These are phyloP conservation scores for Diutina neorugosa DNA, from an alignment of 1,139 yeast species.

Conservation along the genomic window DNA sequence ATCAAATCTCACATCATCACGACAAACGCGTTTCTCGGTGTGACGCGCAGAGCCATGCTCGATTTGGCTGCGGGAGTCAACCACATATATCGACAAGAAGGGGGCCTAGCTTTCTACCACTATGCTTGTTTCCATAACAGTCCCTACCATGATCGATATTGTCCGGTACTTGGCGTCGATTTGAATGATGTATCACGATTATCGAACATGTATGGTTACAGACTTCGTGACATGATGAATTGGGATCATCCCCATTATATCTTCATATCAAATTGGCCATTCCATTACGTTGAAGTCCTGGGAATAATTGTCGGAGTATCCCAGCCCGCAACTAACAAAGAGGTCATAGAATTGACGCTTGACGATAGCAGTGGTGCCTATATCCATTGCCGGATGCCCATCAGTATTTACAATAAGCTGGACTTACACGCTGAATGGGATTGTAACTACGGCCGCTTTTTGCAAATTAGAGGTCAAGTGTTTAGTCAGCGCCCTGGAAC, in stretches of 20 bases:
- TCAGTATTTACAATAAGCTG: background rate
- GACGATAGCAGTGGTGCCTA: constrained; percentile 1
- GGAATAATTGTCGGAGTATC: background rate
- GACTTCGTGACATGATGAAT: background rate
- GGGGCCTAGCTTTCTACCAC: background rate
- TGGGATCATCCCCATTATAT: background rate
- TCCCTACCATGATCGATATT: background rate
- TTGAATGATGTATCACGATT: background rate
- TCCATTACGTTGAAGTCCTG: background rate
- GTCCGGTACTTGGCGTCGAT: background rate
- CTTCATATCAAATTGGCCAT: background rate
- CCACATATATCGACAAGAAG: background rate
- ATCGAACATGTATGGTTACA: background rate
- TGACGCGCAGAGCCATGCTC: background rate
- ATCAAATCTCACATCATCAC: too few relatives aligned
- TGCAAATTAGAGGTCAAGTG: background rate
- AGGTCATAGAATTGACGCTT: background rate
- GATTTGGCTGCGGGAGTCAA: background rate
- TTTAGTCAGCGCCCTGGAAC: background rate
- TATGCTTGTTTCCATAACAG: background rate
- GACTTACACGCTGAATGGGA: background rate
- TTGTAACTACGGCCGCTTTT: background rate
- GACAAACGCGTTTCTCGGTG: background rate
- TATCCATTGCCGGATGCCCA: background rate
- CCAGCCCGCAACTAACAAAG: background rate